Evolutionary conservation across 805 yeast genomes (phyloP).

Genomic region (Metschnikowia similis): DNA sequence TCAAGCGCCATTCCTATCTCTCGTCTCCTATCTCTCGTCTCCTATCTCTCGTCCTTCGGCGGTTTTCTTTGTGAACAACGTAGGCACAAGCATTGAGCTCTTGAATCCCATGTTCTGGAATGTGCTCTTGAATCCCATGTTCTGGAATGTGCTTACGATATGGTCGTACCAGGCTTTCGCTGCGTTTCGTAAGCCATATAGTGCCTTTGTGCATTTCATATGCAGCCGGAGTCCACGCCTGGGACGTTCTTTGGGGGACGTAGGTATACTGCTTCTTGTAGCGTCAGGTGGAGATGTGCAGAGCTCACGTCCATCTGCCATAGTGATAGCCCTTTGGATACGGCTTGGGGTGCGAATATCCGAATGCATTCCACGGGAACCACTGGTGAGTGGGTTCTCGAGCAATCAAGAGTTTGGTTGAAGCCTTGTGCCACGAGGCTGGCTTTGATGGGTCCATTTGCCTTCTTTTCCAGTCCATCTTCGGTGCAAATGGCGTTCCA

Average conservation of each 20-base stretch:
- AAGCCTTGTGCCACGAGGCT: no score
- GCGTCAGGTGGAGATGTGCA: constrained; percentile 4
- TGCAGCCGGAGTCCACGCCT: background rate
- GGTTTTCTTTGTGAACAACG: background rate
- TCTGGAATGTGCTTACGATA: background rate
- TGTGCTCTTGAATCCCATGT: background rate
- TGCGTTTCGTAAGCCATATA: constrained; percentile 1
- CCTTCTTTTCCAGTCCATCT: no score
- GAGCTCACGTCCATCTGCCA: constrained; percentile 2
- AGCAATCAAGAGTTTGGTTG: background rate
- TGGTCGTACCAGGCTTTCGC: background rate
- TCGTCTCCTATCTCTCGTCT: no score
- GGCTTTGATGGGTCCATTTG: no score
- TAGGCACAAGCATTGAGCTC: background rate
- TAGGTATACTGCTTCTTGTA: constrained; percentile 1
- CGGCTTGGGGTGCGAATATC: background rate
- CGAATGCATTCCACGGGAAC: background rate
- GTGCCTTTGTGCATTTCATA: constrained; percentile 1
- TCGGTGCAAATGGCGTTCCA: no score
- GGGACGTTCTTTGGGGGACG: constrained; percentile 1
- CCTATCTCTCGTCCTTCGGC: background rate
- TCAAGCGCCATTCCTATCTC: background rate
- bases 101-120: background rate
- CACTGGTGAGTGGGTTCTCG: constrained; percentile 5
- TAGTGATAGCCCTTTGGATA: background rate